Base-by-base conservation (phyloP, 1,284 basidiomycete species). In the Termitomyces sp. region DNA sequence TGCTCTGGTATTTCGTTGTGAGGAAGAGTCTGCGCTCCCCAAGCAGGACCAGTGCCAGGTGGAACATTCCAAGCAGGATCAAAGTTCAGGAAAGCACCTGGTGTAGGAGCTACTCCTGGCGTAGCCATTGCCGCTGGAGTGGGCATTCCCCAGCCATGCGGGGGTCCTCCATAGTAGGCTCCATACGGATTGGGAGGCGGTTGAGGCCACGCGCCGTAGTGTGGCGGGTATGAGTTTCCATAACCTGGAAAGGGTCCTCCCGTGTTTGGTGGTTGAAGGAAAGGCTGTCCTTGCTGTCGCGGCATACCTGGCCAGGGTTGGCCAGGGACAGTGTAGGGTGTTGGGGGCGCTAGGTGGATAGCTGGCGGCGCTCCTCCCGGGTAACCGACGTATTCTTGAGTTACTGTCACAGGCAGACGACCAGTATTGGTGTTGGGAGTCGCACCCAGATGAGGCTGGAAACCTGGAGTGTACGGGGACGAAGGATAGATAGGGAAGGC, bases 391-490 rank as follows among this genome's bases (percentile, higher is more conserved):
- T 3, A 38, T 38, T 48, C 47, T 38, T 24, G 8, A 9, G 8
- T 12, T 4, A 44, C 12, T 5, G 24, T 26, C 15, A 41, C 21
- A 24, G 30, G 47, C 3, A 48, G 47, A 48, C 24, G 34, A 9
- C 21, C n/a, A 13, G 24, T 2, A 10, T 48, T 36, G 24, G 24
- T 1, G 34, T 28, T 38, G 34, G 46, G 46, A 12, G 34, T 48
- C 24, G 34, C 15, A 12, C 15, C 0, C 0, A 47, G 17, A 24
- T 21, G 21, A 26, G 60, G 60, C 30, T 63, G 60, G 41, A 38
- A 61, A 1, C 58, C 57, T 39, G 56, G 28, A 7, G 15, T 21
- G 5, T 56, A 63, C 15, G 63, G 60, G 9, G 62, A 59, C 8
- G 42, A 26, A 19, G 61, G 61, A 40, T 54, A 61, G 4, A 36